Percentiles rank a stretch among this genome's conserved stretches.
phyloP scores from a whole-genome alignment of 768 basidiomycete species.

The Tricholomella constricta region DNA sequence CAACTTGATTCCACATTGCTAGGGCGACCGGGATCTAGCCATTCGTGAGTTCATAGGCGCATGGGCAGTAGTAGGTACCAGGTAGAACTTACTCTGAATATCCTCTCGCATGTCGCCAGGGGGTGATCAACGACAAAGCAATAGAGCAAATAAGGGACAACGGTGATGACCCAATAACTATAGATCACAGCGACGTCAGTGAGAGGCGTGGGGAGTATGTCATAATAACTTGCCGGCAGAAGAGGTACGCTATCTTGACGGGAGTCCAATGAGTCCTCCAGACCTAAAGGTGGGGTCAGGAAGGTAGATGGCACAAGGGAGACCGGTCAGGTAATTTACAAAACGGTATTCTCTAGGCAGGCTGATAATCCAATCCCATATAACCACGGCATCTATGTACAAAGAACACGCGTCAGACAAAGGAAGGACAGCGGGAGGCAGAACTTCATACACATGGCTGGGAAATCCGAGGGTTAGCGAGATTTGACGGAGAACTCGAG shows the following conservation, averaged over 20 bases:
- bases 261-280: conserved; percentile 87
- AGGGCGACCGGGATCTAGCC: conserved; percentile 74
- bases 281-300: conserved; percentile 45
- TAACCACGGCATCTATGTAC: conserved; percentile 68
- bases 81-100: conserved; percentile 56
- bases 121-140: conserved; percentile 75
- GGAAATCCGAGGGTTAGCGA: conserved; percentile 32
- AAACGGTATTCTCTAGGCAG: conserved; percentile 77
- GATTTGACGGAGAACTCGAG: conserved; percentile 19
- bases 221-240: conserved; percentile 66
- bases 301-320: conserved; percentile 22
- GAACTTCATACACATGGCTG: conserved; percentile 68
- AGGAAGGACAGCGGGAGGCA: conserved; percentile 25
- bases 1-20: conserved; percentile 88
- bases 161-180: conserved; percentile 82
- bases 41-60: not conserved
- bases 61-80: not conserved
- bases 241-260: conserved; percentile 80
- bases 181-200: conserved; percentile 11
- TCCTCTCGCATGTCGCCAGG: conserved; percentile 61
- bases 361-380: conserved; percentile 87
- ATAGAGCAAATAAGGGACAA: conserved; percentile 78
- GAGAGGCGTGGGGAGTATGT: conserved; percentile 7
- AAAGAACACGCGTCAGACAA: conserved; percentile 28
- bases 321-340: conserved; percentile 41